These are phyloP conservation scores for Tilletia caries DNA, from an alignment of 1,284 basidiomycete species.

Conservation along the genomic window DNA sequence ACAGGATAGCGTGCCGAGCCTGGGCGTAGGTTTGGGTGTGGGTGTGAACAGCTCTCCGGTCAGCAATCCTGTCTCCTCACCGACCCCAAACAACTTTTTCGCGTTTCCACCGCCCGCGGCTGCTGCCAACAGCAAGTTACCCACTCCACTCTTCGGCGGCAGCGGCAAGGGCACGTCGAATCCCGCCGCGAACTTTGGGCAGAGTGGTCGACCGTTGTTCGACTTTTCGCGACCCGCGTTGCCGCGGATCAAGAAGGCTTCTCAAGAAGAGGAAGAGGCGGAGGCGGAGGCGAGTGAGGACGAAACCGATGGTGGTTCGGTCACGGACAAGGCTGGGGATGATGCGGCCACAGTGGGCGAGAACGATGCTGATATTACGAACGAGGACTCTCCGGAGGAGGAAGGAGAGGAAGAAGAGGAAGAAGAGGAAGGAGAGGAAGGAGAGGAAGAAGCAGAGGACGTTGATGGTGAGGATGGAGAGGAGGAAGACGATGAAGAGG, in stretches of 20 bases:
- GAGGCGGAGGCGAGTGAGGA: slow-evolving; percentile 4
- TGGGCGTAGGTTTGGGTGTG: not conserved
- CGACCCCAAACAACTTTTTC: slow-evolving; percentile 14
- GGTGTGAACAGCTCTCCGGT: slow-evolving; percentile 3
- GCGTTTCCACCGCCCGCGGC: slow-evolving; percentile 14
- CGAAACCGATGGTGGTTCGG: slow-evolving; percentile 16
- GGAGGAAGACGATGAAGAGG: slow-evolving; percentile 9
- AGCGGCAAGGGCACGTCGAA: slow-evolving; percentile 4
- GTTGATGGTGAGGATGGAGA: slow-evolving; percentile 21
- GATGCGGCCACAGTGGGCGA: not conserved
- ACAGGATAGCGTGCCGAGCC: slow-evolving; percentile 24
- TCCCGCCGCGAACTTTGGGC: not conserved
- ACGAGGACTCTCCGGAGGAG: not conserved
- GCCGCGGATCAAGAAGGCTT: slow-evolving; percentile 10
- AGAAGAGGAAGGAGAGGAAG: slow-evolving; percentile 12
- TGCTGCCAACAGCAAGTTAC: not conserved
- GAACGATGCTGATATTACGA: slow-evolving; percentile 18
- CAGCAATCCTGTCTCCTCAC: slow-evolving; percentile 14
- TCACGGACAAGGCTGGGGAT: slow-evolving; percentile 19
- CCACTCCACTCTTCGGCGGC: not conserved
- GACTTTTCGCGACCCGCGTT: not conserved
- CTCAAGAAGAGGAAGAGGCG: not conserved
- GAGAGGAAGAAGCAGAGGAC: not conserved
- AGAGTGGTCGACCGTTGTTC: not conserved
- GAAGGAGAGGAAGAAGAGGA: slow-evolving; percentile 11